Conservation (phyloP, 208 protist genomes). For the Trypanosoma melophagium region DNA sequence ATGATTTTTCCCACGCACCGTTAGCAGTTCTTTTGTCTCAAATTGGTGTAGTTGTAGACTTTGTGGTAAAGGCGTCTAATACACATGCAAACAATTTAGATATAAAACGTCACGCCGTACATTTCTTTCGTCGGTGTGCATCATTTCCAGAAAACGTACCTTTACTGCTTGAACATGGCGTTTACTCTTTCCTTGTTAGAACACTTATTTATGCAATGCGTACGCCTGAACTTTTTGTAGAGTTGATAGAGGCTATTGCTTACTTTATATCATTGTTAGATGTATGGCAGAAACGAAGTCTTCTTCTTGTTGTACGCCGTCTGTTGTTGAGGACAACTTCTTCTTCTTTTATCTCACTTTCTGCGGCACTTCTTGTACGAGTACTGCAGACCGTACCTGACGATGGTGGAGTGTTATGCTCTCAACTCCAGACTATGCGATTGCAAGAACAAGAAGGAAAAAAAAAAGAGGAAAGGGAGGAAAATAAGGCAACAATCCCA, state of each 20-base stretch:
- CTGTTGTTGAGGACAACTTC: slow-evolving; percentile 31
- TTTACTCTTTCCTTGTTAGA: slow-evolving; percentile 37
- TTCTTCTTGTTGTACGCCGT: slow-evolving; percentile 42
- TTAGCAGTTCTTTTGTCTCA: slow-evolving; percentile 48
- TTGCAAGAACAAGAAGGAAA: background rate
- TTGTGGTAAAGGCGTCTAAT: slow-evolving; percentile 31
- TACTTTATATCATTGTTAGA: slow-evolving; percentile 52
- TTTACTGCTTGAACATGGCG: slow-evolving; percentile 41
- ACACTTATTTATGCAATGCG: slow-evolving; percentile 5
- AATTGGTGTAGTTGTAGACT: slow-evolving; percentile 49
- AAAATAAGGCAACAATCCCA: background rate
- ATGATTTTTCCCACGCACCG: slow-evolving; percentile 9
- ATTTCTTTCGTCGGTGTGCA: slow-evolving; percentile 47
- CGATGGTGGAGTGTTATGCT: background rate
- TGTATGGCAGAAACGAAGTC: slow-evolving; percentile 49
- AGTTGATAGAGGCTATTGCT: slow-evolving; percentile 45
- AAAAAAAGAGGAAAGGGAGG: background rate
- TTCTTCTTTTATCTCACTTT: slow-evolving; percentile 13
- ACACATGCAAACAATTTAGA: slow-evolving; percentile 32
- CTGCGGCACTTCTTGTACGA: slow-evolving; percentile 21
- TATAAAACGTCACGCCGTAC: slow-evolving; percentile 37
- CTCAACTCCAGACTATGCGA: background rate
- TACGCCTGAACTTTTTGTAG: slow-evolving; percentile 34
- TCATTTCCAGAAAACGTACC: slow-evolving; percentile 34
- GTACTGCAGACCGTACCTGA: background rate